A percentile compares a stretch with the other conserved stretches of the same genome.
These are phyloP conservation scores for Amaranthus cruentus DNA, from an alignment of 148 eudicot species.

Conservation along the genomic window DNA sequence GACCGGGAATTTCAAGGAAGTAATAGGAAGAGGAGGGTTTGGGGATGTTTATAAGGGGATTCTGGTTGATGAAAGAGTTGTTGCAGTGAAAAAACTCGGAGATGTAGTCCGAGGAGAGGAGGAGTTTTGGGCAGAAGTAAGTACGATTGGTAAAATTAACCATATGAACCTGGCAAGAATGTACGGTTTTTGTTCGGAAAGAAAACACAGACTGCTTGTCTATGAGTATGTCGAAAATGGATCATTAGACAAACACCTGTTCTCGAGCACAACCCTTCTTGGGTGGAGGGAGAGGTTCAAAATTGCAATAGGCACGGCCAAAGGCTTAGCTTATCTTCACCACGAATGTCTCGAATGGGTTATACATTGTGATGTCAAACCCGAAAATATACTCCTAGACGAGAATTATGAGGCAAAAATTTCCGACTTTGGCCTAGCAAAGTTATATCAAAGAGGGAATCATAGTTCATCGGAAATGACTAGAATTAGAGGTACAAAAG, in stretches of 20 bases:
- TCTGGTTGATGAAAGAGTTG: constrained; percentile 35
- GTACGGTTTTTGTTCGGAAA: constrained; percentile 66
- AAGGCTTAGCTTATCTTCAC: constrained; percentile 72
- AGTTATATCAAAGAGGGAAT: constrained; percentile 44
- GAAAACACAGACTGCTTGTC: constrained; percentile 43
- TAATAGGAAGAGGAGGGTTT: constrained; percentile 52
- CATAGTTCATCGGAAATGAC: constrained; percentile 34
- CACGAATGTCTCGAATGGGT: constrained; percentile 83
- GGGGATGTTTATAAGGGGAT: constrained; percentile 54
- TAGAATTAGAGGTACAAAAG: constrained; percentile 56
- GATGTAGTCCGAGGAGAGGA: constrained; percentile 45
- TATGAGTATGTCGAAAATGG: constrained; percentile 50
- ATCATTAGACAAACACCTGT: constrained; percentile 49
- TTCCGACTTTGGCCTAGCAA: constrained; percentile 63
- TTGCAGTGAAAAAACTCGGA: constrained; percentile 57
- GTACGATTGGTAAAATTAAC: constrained; percentile 53
- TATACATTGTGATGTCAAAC: constrained; percentile 72
- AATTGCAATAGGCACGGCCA: constrained; percentile 52
- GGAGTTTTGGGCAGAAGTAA: constrained; percentile 67
- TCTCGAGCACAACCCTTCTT: constrained; percentile 24
- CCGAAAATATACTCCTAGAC: constrained; percentile 56
- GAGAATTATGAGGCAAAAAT: constrained; percentile 46
- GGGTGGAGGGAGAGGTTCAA: constrained; percentile 53
- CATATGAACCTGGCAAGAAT: constrained; percentile 65
- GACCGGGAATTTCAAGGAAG: constrained; percentile 38